Percentiles rank a stretch among this genome's conserved stretches.
Conservation (phyloP, 2,329 filamentous ascomycete species). For the Rutstroemia sp. region DNA sequence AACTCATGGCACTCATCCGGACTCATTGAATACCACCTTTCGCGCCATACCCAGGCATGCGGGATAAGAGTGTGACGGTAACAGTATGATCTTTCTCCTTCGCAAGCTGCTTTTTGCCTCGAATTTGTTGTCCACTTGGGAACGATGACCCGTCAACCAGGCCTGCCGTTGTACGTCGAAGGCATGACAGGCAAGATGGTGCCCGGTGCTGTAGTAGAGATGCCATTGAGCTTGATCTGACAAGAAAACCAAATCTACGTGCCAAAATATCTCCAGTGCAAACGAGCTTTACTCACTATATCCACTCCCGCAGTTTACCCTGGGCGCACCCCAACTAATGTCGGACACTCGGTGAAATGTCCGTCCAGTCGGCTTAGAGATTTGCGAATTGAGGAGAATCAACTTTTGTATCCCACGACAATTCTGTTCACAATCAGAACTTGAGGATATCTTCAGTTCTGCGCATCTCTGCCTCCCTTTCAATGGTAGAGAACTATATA, state of each 20-base stretch:
- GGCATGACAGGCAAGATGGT: constrained; percentile 25
- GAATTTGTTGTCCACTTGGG: constrained; percentile 29
- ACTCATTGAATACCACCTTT: constrained; percentile 30
- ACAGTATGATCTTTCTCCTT: constrained; percentile 31
- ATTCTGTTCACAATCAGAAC: background rate
- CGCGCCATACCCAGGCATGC: constrained; percentile 44
- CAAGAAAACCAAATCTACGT: background rate
- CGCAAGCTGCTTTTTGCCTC: constrained; percentile 38
- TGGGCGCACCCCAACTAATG: background rate
- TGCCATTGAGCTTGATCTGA: constrained; percentile 19
- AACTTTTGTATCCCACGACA: background rate
- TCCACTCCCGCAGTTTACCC: background rate
- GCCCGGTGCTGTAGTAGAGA: constrained; percentile 21
- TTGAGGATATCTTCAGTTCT: background rate
- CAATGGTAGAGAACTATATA: background rate
- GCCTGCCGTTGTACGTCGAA: constrained; percentile 22
- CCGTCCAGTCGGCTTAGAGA: background rate
- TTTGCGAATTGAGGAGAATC: background rate
- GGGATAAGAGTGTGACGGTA: constrained; percentile 43
- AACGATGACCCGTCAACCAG: constrained; percentile 16
- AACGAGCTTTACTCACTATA: background rate
- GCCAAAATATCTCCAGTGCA: background rate
- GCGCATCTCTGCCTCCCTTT: background rate
- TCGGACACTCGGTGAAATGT: background rate
- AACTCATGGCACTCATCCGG: background rate